Percentiles rank a stretch among this genome's conserved stretches.
phyloP scores from a whole-genome alignment of 2,329 filamentous ascomycete genomes.

The Penicillium crustosum region DNA sequence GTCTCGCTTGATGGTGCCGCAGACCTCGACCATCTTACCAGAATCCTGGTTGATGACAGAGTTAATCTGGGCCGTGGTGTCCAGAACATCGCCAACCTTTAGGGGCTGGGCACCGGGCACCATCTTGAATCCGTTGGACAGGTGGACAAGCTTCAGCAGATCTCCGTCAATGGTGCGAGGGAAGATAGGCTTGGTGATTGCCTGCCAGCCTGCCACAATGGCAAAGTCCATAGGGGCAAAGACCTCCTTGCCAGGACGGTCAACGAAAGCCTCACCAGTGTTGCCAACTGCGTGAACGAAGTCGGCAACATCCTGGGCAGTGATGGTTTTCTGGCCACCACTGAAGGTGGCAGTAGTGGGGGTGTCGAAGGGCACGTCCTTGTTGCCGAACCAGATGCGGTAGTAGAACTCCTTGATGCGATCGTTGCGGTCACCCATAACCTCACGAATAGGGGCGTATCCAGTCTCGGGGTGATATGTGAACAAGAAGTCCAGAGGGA shows the following conservation, averaged over 20 bases:
- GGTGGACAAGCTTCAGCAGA: constrained; percentile 89
- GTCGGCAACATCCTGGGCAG: constrained; percentile 90
- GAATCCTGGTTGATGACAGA: constrained; percentile 97
- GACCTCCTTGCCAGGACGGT: constrained; percentile 88
- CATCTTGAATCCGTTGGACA: constrained; percentile 99
- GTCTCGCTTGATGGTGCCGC: constrained; percentile 86
- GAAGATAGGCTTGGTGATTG: constrained; percentile 99
- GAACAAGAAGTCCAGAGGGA: constrained; percentile 83
- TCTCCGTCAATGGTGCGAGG: constrained; percentile 94
- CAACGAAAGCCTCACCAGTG: constrained; percentile 94
- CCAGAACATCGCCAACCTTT: constrained; percentile 90
- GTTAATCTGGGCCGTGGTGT: constrained; percentile 93
- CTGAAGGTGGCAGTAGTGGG: constrained; percentile 85
- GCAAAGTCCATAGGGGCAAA: constrained; percentile 98
- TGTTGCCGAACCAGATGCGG: constrained; percentile 92
- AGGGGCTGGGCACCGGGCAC: constrained; percentile 90
- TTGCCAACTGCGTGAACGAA: constrained; percentile 99
- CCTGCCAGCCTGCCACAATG: constrained; percentile 98
- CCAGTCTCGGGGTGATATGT: constrained; percentile 92
- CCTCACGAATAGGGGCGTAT: constrained; percentile 94
- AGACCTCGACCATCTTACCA: constrained; percentile 99
- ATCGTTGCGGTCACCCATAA: constrained; percentile 95
- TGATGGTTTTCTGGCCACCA: constrained; percentile 83
- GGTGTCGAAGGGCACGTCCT: constrained; percentile 77
- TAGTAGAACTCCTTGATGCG: constrained; percentile 99